These are phyloP conservation scores for Botryosphaeria agaves DNA, from an alignment of 2,329 filamentous ascomycete species.

Conservation along the genomic window DNA sequence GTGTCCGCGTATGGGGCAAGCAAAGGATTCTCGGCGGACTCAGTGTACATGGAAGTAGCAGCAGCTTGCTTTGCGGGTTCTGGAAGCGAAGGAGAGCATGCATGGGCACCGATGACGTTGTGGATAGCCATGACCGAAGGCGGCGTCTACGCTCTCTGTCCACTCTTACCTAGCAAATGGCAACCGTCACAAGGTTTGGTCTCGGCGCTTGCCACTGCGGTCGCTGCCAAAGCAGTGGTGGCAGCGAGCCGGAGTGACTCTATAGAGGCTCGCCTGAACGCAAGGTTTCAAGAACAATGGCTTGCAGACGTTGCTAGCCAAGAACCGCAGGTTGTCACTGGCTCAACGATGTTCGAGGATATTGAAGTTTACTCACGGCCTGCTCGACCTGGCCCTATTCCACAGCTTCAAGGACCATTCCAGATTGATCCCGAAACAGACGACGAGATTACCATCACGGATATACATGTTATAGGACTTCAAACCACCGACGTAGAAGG, in stretches of 20 bases:
- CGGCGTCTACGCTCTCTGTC: slow-evolving; percentile 85
- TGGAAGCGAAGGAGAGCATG: slow-evolving; percentile 38
- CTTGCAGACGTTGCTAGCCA: slow-evolving; percentile 37
- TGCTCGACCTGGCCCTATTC: slow-evolving; percentile 33
- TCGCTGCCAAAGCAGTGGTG: slow-evolving; percentile 47
- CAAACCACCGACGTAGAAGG: not conserved
- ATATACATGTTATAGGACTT: slow-evolving; percentile 38
- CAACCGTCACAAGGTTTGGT: slow-evolving; percentile 45
- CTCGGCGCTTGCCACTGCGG: slow-evolving; percentile 65
- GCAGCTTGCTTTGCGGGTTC: slow-evolving; percentile 75
- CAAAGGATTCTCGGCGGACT: slow-evolving; percentile 75
- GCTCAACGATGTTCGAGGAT: slow-evolving; percentile 22
- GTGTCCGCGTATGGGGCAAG: slow-evolving; percentile 58
- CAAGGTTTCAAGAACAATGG: slow-evolving; percentile 41
- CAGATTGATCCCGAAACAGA: slow-evolving; percentile 31
- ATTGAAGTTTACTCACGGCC: slow-evolving; percentile 40
- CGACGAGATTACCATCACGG: slow-evolving; percentile 39
- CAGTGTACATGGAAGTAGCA: slow-evolving; percentile 85
- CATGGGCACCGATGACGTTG: slow-evolving; percentile 88
- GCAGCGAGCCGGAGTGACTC: slow-evolving; percentile 16
- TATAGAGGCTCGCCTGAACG: slow-evolving; percentile 22
- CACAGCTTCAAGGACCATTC: slow-evolving; percentile 46
- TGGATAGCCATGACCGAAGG: slow-evolving; percentile 94
- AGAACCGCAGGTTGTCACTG: slow-evolving; percentile 24
- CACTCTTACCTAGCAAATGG: slow-evolving; percentile 77